Percentiles rank a stretch among this genome's conserved stretches.
Conservation (phyloP, 2,329 filamentous ascomycete genomes). For the Venturia carpophila region DNA sequence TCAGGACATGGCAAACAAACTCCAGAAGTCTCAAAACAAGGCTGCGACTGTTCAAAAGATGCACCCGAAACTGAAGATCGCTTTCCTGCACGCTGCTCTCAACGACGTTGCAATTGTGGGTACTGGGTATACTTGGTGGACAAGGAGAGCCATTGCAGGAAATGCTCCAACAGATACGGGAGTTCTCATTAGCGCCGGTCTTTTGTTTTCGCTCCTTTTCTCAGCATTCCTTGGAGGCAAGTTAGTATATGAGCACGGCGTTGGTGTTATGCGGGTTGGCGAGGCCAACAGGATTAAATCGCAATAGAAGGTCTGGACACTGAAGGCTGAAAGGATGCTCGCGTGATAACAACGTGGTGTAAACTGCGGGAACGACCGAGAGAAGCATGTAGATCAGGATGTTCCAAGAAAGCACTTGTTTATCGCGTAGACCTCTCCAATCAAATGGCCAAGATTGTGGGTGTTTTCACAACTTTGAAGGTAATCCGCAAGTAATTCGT, state of each 20-base stretch:
- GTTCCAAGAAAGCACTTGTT: not conserved
- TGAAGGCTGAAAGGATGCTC: not conserved
- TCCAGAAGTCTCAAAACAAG: slow-evolving; percentile 17
- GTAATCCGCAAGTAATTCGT: not conserved
- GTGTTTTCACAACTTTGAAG: not conserved
- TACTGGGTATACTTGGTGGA: slow-evolving; percentile 39
- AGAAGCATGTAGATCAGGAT: not conserved
- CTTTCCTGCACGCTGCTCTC: slow-evolving; percentile 35
- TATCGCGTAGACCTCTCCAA: not conserved
- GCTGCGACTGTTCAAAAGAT: slow-evolving; percentile 28
- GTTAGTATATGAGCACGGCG: slow-evolving; percentile 40
- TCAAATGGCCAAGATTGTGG: not conserved
- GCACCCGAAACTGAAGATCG: slow-evolving; percentile 35
- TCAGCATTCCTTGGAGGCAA: slow-evolving; percentile 38
- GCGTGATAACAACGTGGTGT: not conserved
- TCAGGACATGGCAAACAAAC: slow-evolving; percentile 34
- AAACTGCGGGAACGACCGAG: not conserved
- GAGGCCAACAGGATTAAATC: not conserved
- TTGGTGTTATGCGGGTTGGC: slow-evolving; percentile 32
- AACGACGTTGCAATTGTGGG: slow-evolving; percentile 36
- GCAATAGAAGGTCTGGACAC: not conserved
- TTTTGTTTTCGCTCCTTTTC: slow-evolving; percentile 32
- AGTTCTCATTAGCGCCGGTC: slow-evolving; percentile 30
- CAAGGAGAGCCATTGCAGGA: slow-evolving; percentile 27
- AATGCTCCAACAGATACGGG: slow-evolving; percentile 33